Evolutionary conservation across 2,329 filamentous ascomycete genomes (phyloP).

Genomic region (Colletotrichum plurivorum): DNA sequence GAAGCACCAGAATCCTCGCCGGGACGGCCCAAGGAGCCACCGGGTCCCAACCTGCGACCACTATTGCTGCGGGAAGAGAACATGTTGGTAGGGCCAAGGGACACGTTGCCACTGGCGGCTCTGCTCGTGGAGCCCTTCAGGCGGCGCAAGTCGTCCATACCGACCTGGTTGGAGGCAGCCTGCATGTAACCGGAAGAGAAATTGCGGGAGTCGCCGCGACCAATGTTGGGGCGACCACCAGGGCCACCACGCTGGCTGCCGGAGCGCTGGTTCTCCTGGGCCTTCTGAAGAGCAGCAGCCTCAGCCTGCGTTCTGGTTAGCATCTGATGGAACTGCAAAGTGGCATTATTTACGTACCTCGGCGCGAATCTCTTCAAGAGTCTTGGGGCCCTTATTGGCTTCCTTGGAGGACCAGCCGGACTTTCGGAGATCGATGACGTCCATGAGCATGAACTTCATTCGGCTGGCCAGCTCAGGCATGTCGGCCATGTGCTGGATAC

Average conservation of each 20-base stretch:
- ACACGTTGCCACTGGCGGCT: constrained; percentile 72
- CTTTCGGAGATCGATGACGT: constrained; percentile 87
- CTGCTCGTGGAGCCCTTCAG: constrained; percentile 76
- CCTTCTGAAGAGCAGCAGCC: constrained; percentile 84
- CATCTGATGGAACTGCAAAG: constrained; percentile 18
- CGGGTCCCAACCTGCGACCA: constrained; percentile 84
- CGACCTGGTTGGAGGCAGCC: constrained; percentile 86
- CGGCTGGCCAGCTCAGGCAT: constrained; percentile 87
- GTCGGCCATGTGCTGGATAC: constrained; percentile 86
- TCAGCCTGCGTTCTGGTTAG: constrained; percentile 66
- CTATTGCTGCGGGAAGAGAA: constrained; percentile 93
- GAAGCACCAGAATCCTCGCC: constrained; percentile 90
- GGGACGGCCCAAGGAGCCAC: constrained; percentile 78
- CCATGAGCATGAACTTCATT: constrained; percentile 96
- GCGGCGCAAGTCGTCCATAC: constrained; percentile 90
- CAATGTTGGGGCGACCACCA: constrained; percentile 78
- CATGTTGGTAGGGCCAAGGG: constrained; percentile 87
- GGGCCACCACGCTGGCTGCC: constrained; percentile 75
- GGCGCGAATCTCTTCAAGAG: constrained; percentile 90
- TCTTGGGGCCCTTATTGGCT: constrained; percentile 94
- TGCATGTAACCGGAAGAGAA: constrained; percentile 82
- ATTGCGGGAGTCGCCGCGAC: constrained; percentile 89
- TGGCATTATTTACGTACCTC: constrained; percentile 65
- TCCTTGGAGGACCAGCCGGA: constrained; percentile 89
- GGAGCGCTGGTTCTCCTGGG: constrained; percentile 75